These are phyloP conservation scores for Hebeloma cylindrosporum DNA, from an alignment of 768 basidiomycete species.

Conservation along the genomic window DNA sequence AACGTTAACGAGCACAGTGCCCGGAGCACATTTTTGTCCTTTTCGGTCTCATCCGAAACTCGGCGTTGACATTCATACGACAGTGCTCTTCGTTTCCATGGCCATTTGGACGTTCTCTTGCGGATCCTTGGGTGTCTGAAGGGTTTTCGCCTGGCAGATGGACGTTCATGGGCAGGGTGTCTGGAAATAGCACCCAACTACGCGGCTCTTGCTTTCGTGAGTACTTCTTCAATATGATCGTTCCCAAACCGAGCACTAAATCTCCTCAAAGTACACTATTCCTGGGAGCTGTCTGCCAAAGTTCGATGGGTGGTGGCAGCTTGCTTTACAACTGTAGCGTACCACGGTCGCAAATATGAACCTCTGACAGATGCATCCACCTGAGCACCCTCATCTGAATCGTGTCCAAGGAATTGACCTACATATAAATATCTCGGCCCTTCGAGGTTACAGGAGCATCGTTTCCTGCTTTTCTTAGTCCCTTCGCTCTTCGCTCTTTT, in stretches of 20 bases:
- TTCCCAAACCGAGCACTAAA: too few relatives aligned
- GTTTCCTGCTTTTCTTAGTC: conserved; percentile 16
- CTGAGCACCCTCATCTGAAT: not conserved
- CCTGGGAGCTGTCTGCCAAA: conserved; percentile 16
- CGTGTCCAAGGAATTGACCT: conserved; percentile 2
- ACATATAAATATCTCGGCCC: conserved; percentile 17
- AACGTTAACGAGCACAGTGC: too few relatives aligned
- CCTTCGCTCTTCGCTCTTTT: conserved; percentile 23
- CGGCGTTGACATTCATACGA: conserved; percentile 9
- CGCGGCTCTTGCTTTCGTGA: too few relatives aligned
- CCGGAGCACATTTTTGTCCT: not conserved
- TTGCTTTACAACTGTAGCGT: conserved; percentile 13
- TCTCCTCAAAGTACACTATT: too few relatives aligned
- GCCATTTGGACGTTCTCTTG: conserved; percentile 17
- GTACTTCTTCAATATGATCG: too few relatives aligned
- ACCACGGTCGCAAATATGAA: conserved; percentile 6
- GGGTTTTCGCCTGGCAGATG: conserved; percentile 12
- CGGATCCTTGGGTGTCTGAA: conserved; percentile 6
- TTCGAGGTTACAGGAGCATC: conserved; percentile 13
- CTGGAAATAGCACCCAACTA: conserved; percentile 13
- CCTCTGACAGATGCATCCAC: not conserved
- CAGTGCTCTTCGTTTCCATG: conserved; percentile 20
- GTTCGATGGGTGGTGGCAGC: conserved; percentile 13
- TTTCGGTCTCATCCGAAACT: conserved; percentile 12
- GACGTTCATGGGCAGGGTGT: conserved; percentile 11